These are phyloP conservation scores for Fusarium sp. DNA, from an alignment of 2,329 filamentous ascomycete genomes.

Conservation along the genomic window DNA sequence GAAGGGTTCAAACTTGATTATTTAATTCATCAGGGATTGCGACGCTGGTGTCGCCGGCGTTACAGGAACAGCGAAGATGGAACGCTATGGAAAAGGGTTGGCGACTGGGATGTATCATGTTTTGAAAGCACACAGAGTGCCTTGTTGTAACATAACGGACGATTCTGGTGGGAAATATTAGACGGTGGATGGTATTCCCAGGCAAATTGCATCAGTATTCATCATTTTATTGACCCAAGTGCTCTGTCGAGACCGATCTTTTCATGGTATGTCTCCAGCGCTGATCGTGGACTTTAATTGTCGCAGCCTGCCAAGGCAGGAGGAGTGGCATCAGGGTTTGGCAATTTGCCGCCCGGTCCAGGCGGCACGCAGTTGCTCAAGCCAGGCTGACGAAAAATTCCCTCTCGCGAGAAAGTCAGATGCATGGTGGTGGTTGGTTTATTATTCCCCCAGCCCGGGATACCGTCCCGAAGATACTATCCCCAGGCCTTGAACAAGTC, in stretches of 20 bases:
- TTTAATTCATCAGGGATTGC: constrained; percentile 26
- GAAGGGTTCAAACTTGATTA: constrained; percentile 17
- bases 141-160: constrained; percentile 28
- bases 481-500: neutral
- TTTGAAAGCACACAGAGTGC: constrained; percentile 14
- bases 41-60: constrained; percentile 47
- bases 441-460: neutral
- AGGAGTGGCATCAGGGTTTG: constrained; percentile 27
- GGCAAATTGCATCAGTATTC: constrained; percentile 9
- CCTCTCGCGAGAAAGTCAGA: constrained; percentile 22
- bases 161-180: constrained; percentile 19
- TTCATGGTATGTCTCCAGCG: neutral
- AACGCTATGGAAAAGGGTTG: constrained; percentile 35
- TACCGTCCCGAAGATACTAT: neutral
- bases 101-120: constrained; percentile 9
- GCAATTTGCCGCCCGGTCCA: constrained; percentile 13
- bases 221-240: neutral
- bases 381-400: constrained; percentile 24
- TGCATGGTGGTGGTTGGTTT: constrained; percentile 8
- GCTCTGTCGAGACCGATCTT: neutral
- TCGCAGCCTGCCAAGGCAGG: constrained; percentile 26
- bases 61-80: constrained; percentile 35
- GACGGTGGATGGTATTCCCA: constrained; percentile 19
- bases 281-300: constrained; percentile 11
- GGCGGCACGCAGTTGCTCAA: constrained; percentile 3